These are phyloP conservation scores for Coleophoma eucalyptorum DNA, from an alignment of 2,329 filamentous ascomycete genomes.

Conservation along the genomic window DNA sequence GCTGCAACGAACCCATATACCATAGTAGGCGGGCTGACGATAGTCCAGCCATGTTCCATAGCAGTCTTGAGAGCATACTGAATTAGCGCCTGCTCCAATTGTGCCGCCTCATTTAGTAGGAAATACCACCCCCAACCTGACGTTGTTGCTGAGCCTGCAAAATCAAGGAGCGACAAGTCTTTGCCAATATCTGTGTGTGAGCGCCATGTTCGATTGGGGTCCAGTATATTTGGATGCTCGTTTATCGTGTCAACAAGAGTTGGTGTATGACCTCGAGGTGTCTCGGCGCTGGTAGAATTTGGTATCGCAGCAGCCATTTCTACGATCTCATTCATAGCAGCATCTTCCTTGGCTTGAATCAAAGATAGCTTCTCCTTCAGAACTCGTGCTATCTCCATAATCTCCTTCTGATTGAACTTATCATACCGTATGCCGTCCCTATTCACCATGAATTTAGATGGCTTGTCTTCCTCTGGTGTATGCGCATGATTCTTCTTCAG, in stretches of 20 bases:
- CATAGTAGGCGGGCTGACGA: constrained; percentile 80
- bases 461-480: constrained; percentile 36
- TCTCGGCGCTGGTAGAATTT: constrained; percentile 76
- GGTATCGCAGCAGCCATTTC: constrained; percentile 74
- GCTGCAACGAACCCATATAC: constrained; percentile 89
- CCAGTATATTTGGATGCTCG: constrained; percentile 47
- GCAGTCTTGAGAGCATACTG: constrained; percentile 79
- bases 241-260: constrained; percentile 76
- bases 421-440: constrained; percentile 9
- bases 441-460: constrained; percentile 18
- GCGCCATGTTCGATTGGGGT: constrained; percentile 42
- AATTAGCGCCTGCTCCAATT: constrained; percentile 91
- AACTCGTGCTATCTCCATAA: constrained; percentile 59
- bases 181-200: constrained; percentile 86
- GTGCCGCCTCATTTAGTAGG: constrained; percentile 82
- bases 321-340: constrained; percentile 62
- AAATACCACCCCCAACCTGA: constrained; percentile 99
- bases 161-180: constrained; percentile 87
- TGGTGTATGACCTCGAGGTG: constrained; percentile 67
- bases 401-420: constrained; percentile 40
- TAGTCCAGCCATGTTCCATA: constrained; percentile 70
- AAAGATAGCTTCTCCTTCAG: constrained; percentile 59
- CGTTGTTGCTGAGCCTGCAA: constrained; percentile 73
- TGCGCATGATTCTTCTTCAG: constrained; percentile 60
- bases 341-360: constrained; percentile 60